phyloP scores from a whole-genome alignment of 1,284 basidiomycete species.

The Cryptococcus neoformans region DNA sequence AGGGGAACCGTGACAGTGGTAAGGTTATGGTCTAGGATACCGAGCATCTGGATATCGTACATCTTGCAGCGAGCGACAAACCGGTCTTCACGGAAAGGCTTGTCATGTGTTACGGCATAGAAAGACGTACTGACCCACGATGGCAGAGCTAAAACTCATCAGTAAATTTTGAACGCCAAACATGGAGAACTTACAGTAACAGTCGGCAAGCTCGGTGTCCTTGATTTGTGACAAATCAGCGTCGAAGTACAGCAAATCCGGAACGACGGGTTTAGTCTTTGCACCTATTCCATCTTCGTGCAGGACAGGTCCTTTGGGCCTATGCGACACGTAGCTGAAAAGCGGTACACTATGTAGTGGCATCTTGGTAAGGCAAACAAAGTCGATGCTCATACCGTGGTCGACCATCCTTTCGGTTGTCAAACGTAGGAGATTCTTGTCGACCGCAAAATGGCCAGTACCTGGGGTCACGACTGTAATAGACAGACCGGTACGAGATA shows the following conservation, averaged over 20 bases:
- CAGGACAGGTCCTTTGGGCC: constrained; percentile 53
- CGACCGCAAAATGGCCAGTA: constrained; percentile 89
- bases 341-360: constrained; percentile 90
- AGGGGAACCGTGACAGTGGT: constrained; percentile 79
- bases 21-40: constrained; percentile 82
- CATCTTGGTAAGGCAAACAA: constrained; percentile 87
- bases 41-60: constrained; percentile 92
- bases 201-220: constrained; percentile 40
- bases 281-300: constrained; percentile 20
- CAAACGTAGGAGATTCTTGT: constrained; percentile 82
- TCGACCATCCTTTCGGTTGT: constrained; percentile 96
- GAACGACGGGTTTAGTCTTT: constrained; percentile 52
- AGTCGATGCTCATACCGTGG: constrained; percentile 85
- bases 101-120: constrained; percentile 50
- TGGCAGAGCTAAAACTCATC: constrained; percentile 28
- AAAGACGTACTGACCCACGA: constrained; percentile 49
- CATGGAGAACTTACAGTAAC: constrained; percentile 35
- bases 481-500: constrained; percentile 85
- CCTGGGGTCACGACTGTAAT: constrained; percentile 90
- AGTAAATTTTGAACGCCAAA: background rate
- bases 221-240: constrained; percentile 30
- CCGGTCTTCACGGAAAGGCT: constrained; percentile 79
- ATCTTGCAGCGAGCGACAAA: constrained; percentile 89
- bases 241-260: constrained; percentile 80
- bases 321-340: constrained; percentile 60